Percentiles rank a stretch among this genome's conserved stretches.
Evolutionary conservation across 257 asterid species (phyloP).

Genomic region (Echites panduratus): DNA sequence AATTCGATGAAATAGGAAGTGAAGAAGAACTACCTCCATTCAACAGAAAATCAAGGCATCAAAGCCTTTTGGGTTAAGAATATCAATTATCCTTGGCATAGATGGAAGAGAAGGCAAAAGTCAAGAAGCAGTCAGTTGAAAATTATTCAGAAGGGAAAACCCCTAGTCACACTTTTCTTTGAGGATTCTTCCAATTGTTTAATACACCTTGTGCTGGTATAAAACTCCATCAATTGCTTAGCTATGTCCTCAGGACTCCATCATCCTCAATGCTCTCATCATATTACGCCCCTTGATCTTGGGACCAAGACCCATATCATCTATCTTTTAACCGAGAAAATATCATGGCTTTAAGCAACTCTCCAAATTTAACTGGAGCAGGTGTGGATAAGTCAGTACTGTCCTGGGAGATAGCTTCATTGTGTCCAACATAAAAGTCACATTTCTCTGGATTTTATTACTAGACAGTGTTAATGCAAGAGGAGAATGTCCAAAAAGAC

Average conservation of each 20-base stretch:
- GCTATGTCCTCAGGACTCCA: slow-evolving; percentile 45
- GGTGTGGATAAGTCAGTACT: slow-evolving; percentile 40
- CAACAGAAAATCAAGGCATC: neutral
- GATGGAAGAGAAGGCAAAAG: neutral
- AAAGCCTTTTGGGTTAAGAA: neutral
- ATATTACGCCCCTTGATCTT: slow-evolving; percentile 47
- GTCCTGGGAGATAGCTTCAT: slow-evolving; percentile 53
- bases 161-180: slow-evolving; percentile 39
- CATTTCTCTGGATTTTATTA: slow-evolving; percentile 73
- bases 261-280: slow-evolving; percentile 71
- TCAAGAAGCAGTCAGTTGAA: neutral
- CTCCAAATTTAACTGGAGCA: slow-evolving; percentile 56
- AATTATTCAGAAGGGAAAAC: slow-evolving; percentile 59
- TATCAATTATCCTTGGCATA: neutral
- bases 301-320: slow-evolving; percentile 66
- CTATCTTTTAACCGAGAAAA: slow-evolving; percentile 53
- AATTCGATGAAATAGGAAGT: neutral
- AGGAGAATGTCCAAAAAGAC: slow-evolving; percentile 60
- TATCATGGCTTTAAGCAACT: slow-evolving; percentile 53
- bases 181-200: slow-evolving; percentile 68
- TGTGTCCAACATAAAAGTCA: slow-evolving; percentile 57
- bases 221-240: slow-evolving; percentile 39
- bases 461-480: slow-evolving; percentile 54
- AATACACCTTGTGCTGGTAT: slow-evolving; percentile 43
- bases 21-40: neutral